Percentiles rank a stretch among this genome's conserved stretches.
Evolutionary conservation across 306 rosid genomes (phyloP).

Genomic region (Citrullus amarus): DNA sequence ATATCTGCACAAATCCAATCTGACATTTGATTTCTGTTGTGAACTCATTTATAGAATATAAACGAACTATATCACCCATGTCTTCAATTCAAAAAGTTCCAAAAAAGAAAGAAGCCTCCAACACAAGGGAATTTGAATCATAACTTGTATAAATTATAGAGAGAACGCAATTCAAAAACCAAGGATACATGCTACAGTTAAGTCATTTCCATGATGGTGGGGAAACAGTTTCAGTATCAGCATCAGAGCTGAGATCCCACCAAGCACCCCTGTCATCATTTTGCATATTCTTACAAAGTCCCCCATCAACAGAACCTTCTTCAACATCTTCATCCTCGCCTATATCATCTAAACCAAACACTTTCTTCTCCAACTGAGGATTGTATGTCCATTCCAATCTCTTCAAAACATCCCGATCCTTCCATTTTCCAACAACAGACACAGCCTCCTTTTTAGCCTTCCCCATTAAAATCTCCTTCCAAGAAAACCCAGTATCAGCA

Average conservation of each 20-base stretch:
- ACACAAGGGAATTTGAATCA: not conserved
- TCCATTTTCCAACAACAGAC: conserved; percentile 63
- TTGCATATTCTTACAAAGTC: conserved; percentile 15
- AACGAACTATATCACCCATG: not conserved
- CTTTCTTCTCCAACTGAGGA: conserved; percentile 32
- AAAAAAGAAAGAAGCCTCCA: not conserved
- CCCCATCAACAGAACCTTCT: conserved; percentile 21
- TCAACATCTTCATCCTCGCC: conserved; percentile 32
- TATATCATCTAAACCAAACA: conserved; percentile 7
- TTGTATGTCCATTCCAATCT: conserved; percentile 75
- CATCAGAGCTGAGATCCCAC: conserved; percentile 49
- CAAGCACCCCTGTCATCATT: conserved; percentile 32
- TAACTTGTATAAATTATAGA: not conserved
- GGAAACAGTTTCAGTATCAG: conserved; percentile 14
- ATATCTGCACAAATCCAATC: too few species aligned
- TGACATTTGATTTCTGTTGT: not conserved
- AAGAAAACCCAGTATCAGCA: conserved; percentile 55
- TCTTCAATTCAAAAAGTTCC: not conserved
- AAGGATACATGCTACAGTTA: not conserved
- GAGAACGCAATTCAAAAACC: not conserved
- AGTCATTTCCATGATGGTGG: conserved; percentile 11
- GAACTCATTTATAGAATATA: not conserved
- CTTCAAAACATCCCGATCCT: conserved; percentile 59
- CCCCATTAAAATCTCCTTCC: conserved; percentile 73
- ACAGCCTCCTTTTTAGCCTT: conserved; percentile 67